phyloP scores from a whole-genome alignment of 179 eudicot genomes.

The Beta macrorhiza region DNA sequence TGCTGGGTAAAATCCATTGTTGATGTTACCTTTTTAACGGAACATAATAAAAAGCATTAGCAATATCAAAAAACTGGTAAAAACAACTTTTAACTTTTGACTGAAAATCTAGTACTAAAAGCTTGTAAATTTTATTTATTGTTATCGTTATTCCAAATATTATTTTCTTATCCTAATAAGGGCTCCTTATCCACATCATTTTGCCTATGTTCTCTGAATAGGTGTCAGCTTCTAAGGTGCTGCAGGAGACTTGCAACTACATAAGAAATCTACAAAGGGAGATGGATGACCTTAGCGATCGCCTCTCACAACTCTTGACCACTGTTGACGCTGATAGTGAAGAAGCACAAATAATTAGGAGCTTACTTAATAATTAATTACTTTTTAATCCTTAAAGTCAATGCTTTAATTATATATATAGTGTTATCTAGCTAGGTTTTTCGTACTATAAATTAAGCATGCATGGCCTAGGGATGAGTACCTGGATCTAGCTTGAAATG shows the following conservation, averaged over 20 bases:
- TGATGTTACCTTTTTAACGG: too few species aligned
- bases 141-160: too few species aligned
- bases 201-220: slow-evolving; percentile 1
- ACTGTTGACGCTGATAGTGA: slow-evolving; percentile 60
- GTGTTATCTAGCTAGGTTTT: slow-evolving; percentile 15
- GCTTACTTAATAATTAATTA: slow-evolving; percentile 42
- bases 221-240: slow-evolving; percentile 67
- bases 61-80: too few species aligned
- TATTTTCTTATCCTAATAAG: too few species aligned
- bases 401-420: not conserved
- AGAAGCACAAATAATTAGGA: slow-evolving; percentile 64
- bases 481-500: slow-evolving; percentile 23
- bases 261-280: slow-evolving; percentile 54
- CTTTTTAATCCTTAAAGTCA: not conserved
- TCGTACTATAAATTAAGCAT: slow-evolving; percentile 6
- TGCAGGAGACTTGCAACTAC: slow-evolving; percentile 74
- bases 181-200: not conserved
- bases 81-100: too few species aligned
- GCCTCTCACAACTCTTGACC: slow-evolving; percentile 55
- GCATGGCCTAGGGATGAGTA: slow-evolving; percentile 15
- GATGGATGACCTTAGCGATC: slow-evolving; percentile 69
- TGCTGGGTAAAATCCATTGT: too few species aligned
- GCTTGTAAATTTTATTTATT: too few species aligned
- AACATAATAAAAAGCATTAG: too few species aligned
- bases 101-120: too few species aligned